Evolutionary conservation across 331 rosid species (phyloP).

Genomic region (Malus hybrid): DNA sequence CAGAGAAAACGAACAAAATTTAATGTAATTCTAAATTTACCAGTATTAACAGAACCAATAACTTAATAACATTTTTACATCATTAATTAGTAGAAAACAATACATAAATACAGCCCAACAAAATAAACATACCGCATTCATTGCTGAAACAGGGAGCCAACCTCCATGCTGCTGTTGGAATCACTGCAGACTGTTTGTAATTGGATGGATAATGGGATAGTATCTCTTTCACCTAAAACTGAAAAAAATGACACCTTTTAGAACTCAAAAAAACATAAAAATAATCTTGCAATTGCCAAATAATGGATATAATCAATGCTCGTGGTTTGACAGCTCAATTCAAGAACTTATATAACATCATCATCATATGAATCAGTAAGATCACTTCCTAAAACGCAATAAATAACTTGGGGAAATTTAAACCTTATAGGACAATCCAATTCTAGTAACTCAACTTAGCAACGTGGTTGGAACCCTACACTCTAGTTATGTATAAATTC

Average conservation of each 20-base stretch:
- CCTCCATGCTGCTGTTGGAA: no score
- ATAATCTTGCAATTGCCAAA: background rate
- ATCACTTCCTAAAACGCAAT: background rate
- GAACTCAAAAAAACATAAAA: background rate
- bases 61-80: no score
- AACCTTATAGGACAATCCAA: background rate
- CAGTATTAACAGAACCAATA: no score
- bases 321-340: background rate
- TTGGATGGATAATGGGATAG: constrained; percentile 39
- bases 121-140: no score
- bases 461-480: background rate
- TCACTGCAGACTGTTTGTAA: no score
- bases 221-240: constrained; percentile 66
- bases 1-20: no score
- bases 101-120: no score
- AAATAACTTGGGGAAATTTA: background rate
- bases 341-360: background rate
- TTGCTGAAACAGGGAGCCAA: no score
- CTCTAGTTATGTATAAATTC: background rate
- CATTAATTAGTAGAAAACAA: no score
- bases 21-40: no score
- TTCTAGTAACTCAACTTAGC: background rate
- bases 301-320: background rate
- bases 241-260: background rate
- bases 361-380: background rate